Base-by-base conservation (phyloP, 2,329 filamentous ascomycete genomes). In the Incumbomyces delicatus region DNA sequence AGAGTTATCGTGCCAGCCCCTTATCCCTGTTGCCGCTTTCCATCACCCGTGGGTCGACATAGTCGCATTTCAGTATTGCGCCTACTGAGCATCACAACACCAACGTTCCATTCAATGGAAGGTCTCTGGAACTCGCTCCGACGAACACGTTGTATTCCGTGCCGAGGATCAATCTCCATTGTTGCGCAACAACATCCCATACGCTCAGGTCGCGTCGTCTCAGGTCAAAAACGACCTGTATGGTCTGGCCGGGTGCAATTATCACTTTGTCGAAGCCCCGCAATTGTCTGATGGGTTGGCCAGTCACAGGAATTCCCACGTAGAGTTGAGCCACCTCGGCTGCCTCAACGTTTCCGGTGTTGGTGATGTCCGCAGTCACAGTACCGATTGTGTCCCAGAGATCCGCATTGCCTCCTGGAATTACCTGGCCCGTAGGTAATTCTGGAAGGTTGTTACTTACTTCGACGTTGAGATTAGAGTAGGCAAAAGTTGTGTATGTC, bases 121-220 rank as follows among this genome's bases (percentile, higher is more conserved):
- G 42, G 35, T 53, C 46, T 32, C 53, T 53, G 30, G 55, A 56
- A 47, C 55, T 57, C 30, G 44, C 46, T 6, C 56, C 56, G 41
- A 55, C 52, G n/a, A n/a, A n/a, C n/a, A n/a, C n/a, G n/a, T n/a
- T n/a, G 37, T 55, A 57, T 12, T 43, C 35, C 31, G 44, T 60
- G 60, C 12, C 40, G 22, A 2, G 50, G 58, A 48, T 63, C 53
- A 34, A 61, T 14, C 1, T 61, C 83, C 83, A 87, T 53, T 86
- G 84, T 66, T 85, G 81, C 32, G 65, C 59, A 5, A 66, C 62
- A 0, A 77, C 73, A 59, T 83, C 81, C 83, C 83, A 87, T 31
- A 83, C 80, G 54, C 82, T 85, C 44, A 87, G n/a, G n/a, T 87
- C 83, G 56, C 81, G 75, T 47, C 83, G 73, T 6, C 74, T 83